These are phyloP conservation scores for Populus hybrid DNA, from an alignment of 441 rosid species.

Conservation along the genomic window DNA sequence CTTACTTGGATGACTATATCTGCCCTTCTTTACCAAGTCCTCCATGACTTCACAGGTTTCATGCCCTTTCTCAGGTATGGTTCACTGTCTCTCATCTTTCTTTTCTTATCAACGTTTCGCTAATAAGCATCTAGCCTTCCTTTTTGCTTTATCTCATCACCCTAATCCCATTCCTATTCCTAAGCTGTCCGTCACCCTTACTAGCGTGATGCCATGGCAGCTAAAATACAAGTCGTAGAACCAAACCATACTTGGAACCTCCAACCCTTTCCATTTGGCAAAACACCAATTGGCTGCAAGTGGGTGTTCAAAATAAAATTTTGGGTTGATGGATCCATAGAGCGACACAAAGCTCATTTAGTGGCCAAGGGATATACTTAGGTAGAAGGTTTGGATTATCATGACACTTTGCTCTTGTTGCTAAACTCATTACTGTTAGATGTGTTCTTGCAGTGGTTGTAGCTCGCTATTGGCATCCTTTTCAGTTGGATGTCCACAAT, in stretches of 20 bases:
- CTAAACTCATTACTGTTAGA: no score
- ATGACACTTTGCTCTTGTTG: background rate
- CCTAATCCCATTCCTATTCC: background rate
- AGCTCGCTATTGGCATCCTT: no score
- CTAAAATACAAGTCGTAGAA: background rate
- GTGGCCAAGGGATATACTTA: constrained; percentile 2
- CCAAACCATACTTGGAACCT: background rate
- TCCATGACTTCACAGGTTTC: no score
- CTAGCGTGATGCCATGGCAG: background rate
- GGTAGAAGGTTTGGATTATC: background rate
- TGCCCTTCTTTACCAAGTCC: no score
- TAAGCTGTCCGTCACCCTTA: accelerated
- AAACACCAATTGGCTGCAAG: background rate
- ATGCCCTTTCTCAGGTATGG: no score
- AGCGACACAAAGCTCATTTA: background rate
- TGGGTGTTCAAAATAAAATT: background rate
- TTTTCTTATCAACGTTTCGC: no score
- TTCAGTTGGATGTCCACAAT: background rate
- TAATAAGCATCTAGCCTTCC: no score
- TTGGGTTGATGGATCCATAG: background rate
- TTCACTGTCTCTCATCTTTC: no score
- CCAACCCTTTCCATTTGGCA: background rate
- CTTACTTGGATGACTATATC: no score
- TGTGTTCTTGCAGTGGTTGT: no score
- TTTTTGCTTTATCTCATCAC: no score